A percentile compares a stretch with the other conserved stretches of the same genome.
These are phyloP conservation scores for Suhomyces wounanorum DNA, from an alignment of 1,139 yeast genomes.

Conservation along the genomic window DNA sequence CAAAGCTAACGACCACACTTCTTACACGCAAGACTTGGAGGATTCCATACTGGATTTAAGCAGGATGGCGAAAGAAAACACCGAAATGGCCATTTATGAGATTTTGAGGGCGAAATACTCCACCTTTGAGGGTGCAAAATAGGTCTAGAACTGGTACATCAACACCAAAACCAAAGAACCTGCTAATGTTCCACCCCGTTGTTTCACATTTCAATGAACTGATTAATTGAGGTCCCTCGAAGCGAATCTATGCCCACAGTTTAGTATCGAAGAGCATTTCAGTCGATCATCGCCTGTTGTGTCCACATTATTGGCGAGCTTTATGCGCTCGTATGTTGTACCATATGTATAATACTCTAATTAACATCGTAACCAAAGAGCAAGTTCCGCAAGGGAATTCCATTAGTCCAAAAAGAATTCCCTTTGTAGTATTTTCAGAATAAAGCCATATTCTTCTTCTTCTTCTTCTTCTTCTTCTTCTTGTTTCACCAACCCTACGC, in stretches of 20 bases:
- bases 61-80: constrained; percentile 30
- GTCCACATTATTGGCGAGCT: background rate
- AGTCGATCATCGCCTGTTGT: too few relatives aligned
- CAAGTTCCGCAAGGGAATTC: too few relatives aligned
- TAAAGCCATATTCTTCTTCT: too few relatives aligned
- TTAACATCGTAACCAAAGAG: background rate
- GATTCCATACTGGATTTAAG: constrained; percentile 31
- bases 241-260: too few relatives aligned
- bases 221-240: background rate
- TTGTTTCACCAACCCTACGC: background rate
- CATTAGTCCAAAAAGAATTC: too few relatives aligned
- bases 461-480: too few relatives aligned
- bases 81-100: constrained; percentile 31
- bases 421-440: too few relatives aligned
- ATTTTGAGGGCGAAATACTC: constrained; percentile 28
- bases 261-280: too few relatives aligned
- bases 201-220: background rate
- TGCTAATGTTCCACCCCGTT: too few relatives aligned
- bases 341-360: background rate
- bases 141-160: background rate
- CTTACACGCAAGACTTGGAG: constrained; percentile 32
- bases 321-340: background rate
- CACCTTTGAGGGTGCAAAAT: background rate
- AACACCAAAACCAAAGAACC: too few relatives aligned
- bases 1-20: constrained; percentile 10